Evolutionary conservation across 306 rosid species (phyloP).

Genomic region (Prunus dulcis): DNA sequence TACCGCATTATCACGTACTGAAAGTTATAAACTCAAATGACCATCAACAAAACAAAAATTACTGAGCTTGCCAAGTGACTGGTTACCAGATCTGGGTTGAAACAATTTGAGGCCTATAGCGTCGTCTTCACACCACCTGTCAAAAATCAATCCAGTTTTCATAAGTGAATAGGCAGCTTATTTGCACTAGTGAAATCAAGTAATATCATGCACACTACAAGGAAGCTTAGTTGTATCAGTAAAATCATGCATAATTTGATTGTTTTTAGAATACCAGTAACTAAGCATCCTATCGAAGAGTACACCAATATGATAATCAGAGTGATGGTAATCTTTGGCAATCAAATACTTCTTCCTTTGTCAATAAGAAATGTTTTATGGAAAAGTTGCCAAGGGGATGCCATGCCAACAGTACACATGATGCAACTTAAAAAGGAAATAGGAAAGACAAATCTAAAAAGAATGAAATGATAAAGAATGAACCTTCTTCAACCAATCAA

Average conservation of each 20-base stretch:
- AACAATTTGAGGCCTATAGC: background rate
- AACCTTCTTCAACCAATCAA: too few species aligned
- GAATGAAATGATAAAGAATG: too few species aligned
- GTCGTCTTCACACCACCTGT: slow-evolving; percentile 16
- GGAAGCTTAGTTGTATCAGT: background rate
- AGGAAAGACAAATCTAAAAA: background rate
- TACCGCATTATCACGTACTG: background rate
- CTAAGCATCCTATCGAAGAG: background rate
- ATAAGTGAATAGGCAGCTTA: background rate
- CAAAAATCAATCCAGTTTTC: background rate
- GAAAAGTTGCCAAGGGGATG: background rate
- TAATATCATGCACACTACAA: background rate
- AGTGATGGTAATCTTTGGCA: background rate
- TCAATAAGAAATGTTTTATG: too few species aligned
- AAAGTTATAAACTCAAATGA: background rate
- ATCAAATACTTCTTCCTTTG: too few species aligned
- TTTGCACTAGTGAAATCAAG: background rate
- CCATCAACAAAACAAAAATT: background rate
- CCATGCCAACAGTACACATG: background rate
- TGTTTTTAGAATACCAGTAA: background rate
- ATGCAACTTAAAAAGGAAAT: background rate
- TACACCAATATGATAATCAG: background rate
- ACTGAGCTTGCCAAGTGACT: background rate
- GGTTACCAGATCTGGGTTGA: background rate
- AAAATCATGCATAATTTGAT: background rate